These are phyloP conservation scores for Westerdykella sp. DNA, from an alignment of 2,329 filamentous ascomycete genomes.

Conservation along the genomic window DNA sequence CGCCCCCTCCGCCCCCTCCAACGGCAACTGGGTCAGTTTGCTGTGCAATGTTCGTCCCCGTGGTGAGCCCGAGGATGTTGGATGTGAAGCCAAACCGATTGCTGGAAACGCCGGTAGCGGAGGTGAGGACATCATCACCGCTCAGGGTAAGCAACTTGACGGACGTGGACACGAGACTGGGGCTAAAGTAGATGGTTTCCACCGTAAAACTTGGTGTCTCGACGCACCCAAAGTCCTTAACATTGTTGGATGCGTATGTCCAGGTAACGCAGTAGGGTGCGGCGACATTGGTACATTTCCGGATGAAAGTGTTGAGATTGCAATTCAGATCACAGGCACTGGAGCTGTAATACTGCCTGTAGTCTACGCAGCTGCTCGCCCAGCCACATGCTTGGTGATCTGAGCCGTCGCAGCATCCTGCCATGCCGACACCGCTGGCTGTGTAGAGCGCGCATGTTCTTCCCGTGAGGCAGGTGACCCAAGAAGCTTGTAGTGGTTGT, in stretches of 20 bases:
- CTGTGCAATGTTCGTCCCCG: too few relatives aligned
- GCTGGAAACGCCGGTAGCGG: not conserved
- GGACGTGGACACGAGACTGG: constrained; percentile 8
- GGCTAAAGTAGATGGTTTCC: constrained; percentile 14
- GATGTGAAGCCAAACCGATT: not conserved
- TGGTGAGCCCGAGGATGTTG: not conserved
- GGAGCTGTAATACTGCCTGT: constrained; percentile 8
- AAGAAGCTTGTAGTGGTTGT: constrained; percentile 6
- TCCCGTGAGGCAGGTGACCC: constrained; percentile 11
- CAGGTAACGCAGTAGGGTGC: constrained; percentile 24
- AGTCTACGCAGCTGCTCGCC: constrained; percentile 24
- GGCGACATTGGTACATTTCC: constrained; percentile 15
- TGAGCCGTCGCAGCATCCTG: constrained; percentile 19
- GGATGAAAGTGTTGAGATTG: constrained; percentile 15
- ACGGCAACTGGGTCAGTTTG: constrained; percentile 5
- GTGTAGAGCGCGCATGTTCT: constrained; percentile 25
- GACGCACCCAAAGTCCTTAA: constrained; percentile 21
- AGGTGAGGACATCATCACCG: constrained; percentile 8
- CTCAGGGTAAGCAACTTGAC: constrained; percentile 14
- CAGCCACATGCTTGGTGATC: constrained; percentile 21
- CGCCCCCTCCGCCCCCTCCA: constrained; percentile 15
- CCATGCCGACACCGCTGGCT: constrained; percentile 16
- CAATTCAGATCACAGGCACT: constrained; percentile 14
- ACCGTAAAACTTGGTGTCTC: constrained; percentile 5
- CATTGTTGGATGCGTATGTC: constrained; percentile 17